Conservation (phyloP, 345 rosid genomes). For the Eucalyptus regnans region DNA sequence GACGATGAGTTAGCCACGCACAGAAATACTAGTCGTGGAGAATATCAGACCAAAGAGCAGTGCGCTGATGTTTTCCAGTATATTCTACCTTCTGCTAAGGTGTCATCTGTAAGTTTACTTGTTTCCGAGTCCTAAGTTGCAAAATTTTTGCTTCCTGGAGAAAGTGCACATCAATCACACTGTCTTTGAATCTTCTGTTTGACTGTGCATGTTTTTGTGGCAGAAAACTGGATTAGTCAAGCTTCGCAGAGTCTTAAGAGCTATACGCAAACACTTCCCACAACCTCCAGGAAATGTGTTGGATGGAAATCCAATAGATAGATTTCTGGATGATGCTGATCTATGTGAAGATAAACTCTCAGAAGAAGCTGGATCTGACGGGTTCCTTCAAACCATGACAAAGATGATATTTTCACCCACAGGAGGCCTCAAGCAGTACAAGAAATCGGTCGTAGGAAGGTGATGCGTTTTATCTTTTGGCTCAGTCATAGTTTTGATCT, state of each 20-base stretch:
- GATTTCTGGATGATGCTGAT: constrained; percentile 72
- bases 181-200: background rate
- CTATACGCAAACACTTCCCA: constrained; percentile 87
- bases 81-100: constrained; percentile 82
- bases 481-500: background rate
- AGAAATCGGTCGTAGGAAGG: constrained; percentile 43
- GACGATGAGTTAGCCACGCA: constrained; percentile 88
- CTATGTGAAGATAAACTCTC: constrained; percentile 85
- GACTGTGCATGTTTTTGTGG: constrained; percentile 3
- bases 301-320: constrained; percentile 69
- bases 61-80: constrained; percentile 98
- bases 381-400: constrained; percentile 58
- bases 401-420: constrained; percentile 46
- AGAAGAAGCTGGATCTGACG: constrained; percentile 76
- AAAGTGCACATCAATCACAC: background rate
- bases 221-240: constrained; percentile 93
- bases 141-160: background rate
- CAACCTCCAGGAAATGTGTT: constrained; percentile 88
- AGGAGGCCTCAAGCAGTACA: constrained; percentile 60
- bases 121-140: background rate
- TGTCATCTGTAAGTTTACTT: constrained; percentile 65
- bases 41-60: constrained; percentile 94
- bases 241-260: constrained; percentile 92
- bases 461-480: constrained; percentile 1
- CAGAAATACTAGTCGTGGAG: constrained; percentile 88